These are phyloP conservation scores for Didymella glomerata DNA, from an alignment of 2,329 filamentous ascomycete species.

Conservation along the genomic window DNA sequence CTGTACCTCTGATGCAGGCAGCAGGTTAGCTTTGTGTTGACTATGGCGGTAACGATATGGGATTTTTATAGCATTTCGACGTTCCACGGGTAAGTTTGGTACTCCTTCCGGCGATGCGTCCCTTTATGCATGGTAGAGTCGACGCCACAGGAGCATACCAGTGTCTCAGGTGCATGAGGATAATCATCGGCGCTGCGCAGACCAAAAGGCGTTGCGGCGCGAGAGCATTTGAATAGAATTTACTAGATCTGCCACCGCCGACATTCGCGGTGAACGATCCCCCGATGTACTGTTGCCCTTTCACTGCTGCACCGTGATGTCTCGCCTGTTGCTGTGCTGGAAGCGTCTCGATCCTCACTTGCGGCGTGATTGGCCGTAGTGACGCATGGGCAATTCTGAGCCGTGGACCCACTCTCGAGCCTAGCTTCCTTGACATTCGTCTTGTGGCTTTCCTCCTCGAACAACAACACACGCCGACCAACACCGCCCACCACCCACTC, in stretches of 20 bases:
- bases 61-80: constrained; percentile 24
- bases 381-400: constrained; percentile 1
- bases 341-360: neutral
- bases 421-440: constrained; percentile 20
- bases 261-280: constrained; percentile 34
- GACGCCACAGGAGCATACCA: constrained; percentile 26
- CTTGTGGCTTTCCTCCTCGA: constrained; percentile 31
- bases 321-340: constrained; percentile 14
- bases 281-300: constrained; percentile 15
- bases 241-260: constrained; percentile 40
- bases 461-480: constrained; percentile 33
- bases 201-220: constrained; percentile 25
- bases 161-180: constrained; percentile 30
- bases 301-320: constrained; percentile 3
- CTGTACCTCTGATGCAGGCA: constrained; percentile 71
- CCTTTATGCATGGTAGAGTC: constrained; percentile 25
- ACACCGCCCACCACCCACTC: constrained; percentile 12
- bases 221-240: constrained; percentile 40
- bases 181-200: constrained; percentile 27
- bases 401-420: constrained; percentile 10
- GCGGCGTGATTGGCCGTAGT: constrained; percentile 15
- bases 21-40: constrained; percentile 9
- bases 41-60: constrained; percentile 12
- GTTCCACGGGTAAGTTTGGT: constrained; percentile 27
- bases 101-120: constrained; percentile 25